Base-by-base conservation (phyloP, 192 early-diverging fungal species). In the Coemansia sp. region DNA sequence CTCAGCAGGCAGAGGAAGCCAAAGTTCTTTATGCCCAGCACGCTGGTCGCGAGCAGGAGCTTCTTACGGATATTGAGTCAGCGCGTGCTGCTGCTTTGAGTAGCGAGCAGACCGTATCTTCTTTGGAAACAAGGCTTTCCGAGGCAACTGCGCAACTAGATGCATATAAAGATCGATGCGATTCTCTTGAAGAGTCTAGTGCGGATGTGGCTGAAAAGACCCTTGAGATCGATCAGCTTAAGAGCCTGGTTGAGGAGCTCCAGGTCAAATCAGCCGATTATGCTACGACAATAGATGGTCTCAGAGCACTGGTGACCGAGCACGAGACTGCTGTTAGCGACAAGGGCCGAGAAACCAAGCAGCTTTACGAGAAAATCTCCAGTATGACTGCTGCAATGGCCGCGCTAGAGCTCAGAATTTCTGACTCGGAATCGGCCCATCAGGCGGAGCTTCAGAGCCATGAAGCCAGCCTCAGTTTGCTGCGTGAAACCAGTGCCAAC, bases 331-430 rank as follows among this genome's bases (percentile, higher is more conserved):
- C n/a, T 30, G 5, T 65, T 1, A 45, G 50, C 34, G 29, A 34
- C 4, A 58, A 56, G 20, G 34, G 60, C 5, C 59, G 18, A 12
- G 71, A 66, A 16, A 58, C 55, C 52, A 54, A 64, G 10, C 50
- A 61, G 18, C 20, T 22, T 31, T 10, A 22, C 16, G 6, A 54
- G 16, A n/a, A 50, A 30, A n/a, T 62, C 30, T 31, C 42, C 4
- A 30, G 18, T 2, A 11, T 50, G 48, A 50, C 60, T 30, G 29
- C 4, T 4, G 3, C 60, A 5, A 31, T 62, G 29, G 17, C 20
- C 18, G 20, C 45, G 42, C 40, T 67, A 29, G 48, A 62, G 31
- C 25, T 48, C 16, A 29, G 33, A 48, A 36, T 55, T 32, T 29
- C 51, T 17, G 48, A 55, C 5, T 16, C 20, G 2, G 51, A 52